A percentile compares a stretch with the other conserved stretches of the same genome.
phyloP scores from a whole-genome alignment of 2,329 filamentous ascomycete species.

The Colletotrichum tropicicola region DNA sequence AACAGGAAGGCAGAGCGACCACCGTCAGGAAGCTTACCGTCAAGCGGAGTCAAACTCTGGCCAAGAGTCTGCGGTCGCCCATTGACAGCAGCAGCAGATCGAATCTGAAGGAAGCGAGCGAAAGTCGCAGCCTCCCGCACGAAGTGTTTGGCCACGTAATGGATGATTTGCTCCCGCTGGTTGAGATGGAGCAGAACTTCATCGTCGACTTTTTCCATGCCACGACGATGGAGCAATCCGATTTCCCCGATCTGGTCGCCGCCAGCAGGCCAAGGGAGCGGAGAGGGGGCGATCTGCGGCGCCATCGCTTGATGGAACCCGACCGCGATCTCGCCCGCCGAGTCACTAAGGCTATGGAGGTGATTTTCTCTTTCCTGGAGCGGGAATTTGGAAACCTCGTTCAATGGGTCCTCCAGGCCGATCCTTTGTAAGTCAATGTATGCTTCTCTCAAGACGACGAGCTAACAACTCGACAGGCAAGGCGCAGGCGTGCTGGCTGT shows the following conservation, averaged over 20 bases:
- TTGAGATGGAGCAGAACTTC: conserved; percentile 96
- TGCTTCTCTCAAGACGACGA: neutral
- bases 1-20: conserved; percentile 79
- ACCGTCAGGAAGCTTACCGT: conserved; percentile 92
- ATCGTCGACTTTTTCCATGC: conserved; percentile 97
- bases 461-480: conserved; percentile 65
- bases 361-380: conserved; percentile 85
- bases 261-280: conserved; percentile 73
- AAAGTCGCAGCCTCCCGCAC: conserved; percentile 76
- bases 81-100: conserved; percentile 65
- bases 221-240: conserved; percentile 80
- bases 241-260: conserved; percentile 84
- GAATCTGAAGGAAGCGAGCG: conserved; percentile 65
- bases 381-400: conserved; percentile 81
- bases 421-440: conserved; percentile 76
- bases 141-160: conserved; percentile 84
- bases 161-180: conserved; percentile 82
- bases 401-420: conserved; percentile 82
- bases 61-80: conserved; percentile 75
- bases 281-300: conserved; percentile 75
- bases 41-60: conserved; percentile 89
- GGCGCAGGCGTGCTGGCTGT: conserved; percentile 86
- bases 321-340: conserved; percentile 86
- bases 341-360: conserved; percentile 88
- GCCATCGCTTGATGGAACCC: conserved; percentile 84